These are phyloP conservation scores for Sphaerostilbella broomeana DNA, from an alignment of 2,329 filamentous ascomycete species.

Conservation along the genomic window DNA sequence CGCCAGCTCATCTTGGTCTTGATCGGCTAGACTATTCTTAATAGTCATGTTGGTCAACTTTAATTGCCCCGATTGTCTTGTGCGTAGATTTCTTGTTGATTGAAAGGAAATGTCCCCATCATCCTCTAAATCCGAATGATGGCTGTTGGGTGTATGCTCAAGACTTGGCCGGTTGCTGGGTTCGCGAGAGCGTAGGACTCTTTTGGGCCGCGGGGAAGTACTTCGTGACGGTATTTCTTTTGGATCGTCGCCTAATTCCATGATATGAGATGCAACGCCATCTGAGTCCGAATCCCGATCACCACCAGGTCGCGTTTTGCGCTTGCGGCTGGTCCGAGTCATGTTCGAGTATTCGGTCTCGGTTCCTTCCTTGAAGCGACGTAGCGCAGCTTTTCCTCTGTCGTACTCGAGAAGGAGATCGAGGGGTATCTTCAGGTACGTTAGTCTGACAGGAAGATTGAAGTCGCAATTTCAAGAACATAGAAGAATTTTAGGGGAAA, in stretches of 20 bases:
- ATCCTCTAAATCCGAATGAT: conserved; percentile 18
- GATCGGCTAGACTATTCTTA: conserved; percentile 17
- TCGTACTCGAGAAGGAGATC: conserved; percentile 21
- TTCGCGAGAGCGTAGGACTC: conserved; percentile 23
- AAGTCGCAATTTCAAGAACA: no score
- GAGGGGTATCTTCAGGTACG: background rate
- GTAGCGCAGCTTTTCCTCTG: conserved; percentile 28
- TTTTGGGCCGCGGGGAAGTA: conserved; percentile 3
- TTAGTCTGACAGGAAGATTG: background rate
- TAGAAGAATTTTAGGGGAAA: no score
- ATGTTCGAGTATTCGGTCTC: conserved; percentile 9
- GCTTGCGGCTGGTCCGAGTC: conserved; percentile 21
- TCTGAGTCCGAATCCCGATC: conserved; percentile 24
- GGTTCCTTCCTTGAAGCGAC: conserved; percentile 10
- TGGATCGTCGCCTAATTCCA: conserved; percentile 24
- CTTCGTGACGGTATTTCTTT: conserved; percentile 12
- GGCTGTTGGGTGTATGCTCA: background rate
- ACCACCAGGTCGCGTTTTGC: conserved; percentile 24
- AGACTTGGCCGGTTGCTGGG: conserved; percentile 14
- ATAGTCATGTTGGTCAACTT: conserved; percentile 21
- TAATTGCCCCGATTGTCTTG: conserved; percentile 21
- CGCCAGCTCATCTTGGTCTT: conserved; percentile 29
- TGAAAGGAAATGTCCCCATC: background rate
- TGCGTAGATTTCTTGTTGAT: conserved; percentile 19
- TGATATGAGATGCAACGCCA: conserved; percentile 20